phyloP scores from a whole-genome alignment of 78 protist species.

The Dictyostelium citrinum region DNA sequence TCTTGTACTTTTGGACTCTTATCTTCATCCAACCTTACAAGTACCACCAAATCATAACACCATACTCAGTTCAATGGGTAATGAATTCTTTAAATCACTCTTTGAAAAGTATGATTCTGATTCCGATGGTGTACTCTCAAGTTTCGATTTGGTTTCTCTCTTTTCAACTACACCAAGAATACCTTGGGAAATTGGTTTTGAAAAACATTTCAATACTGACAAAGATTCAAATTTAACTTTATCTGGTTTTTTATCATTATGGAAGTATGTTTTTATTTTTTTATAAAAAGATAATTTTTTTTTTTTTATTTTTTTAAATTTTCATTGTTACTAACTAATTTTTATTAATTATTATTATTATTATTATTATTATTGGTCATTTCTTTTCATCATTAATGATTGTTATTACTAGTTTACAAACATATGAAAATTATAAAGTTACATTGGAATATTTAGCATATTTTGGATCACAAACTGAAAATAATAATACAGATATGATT shows the following conservation, averaged over 20 bases:
- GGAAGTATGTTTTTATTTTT: background rate
- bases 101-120: constrained; percentile 33
- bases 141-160: background rate
- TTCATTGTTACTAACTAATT: background rate
- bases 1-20: background rate
- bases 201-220: background rate
- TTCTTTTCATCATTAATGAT: background rate
- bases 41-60: background rate
- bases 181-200: constrained; percentile 11
- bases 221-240: background rate
- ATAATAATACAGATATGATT: constrained; percentile 22
- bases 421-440: background rate
- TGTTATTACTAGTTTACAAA: constrained; percentile 39
- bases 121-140: background rate
- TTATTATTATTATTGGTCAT: background rate
- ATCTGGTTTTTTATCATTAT: background rate
- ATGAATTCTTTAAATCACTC: background rate
- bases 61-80: background rate
- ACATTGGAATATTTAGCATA: constrained; percentile 52
- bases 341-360: background rate
- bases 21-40: background rate
- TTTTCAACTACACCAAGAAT: constrained; percentile 38
- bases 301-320: background rate
- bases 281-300: background rate
- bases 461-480: constrained; percentile 42